Evolutionary conservation across 768 basidiomycete genomes (phyloP).

Genomic region (Psilocybe subaeruginosa): DNA sequence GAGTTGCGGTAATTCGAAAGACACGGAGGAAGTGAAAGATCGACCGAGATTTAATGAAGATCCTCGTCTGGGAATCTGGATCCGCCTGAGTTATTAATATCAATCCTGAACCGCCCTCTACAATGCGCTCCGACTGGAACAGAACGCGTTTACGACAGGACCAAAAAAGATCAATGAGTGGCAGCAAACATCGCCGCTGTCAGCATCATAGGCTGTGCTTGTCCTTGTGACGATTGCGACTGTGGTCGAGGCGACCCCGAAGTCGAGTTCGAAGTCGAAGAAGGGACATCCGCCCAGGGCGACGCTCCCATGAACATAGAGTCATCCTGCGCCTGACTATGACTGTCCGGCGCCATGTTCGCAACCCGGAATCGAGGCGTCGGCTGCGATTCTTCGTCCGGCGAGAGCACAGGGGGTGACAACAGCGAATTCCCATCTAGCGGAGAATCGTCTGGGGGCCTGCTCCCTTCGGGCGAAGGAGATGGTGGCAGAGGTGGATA

Average conservation of each 20-base stretch:
- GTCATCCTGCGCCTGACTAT: background rate
- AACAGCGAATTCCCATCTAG: background rate
- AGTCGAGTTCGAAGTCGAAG: background rate
- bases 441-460: background rate
- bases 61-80: no score
- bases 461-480: conserved; percentile 16
- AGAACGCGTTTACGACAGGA: no score
- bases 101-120: no score
- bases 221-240: background rate
- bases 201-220: background rate
- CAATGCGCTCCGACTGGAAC: no score
- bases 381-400: conserved; percentile 21
- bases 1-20: no score
- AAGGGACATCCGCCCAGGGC: conserved; percentile 13
- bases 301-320: conserved; percentile 3
- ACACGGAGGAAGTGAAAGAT: no score
- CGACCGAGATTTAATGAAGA: no score
- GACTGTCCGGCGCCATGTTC: background rate
- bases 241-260: background rate
- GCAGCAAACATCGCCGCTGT: background rate
- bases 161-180: background rate
- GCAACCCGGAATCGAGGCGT: conserved; percentile 13
- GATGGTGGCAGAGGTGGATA: conserved; percentile 28
- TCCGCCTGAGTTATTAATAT: no score
- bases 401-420: background rate